Conservation (phyloP, 345 rosid genomes). For the Raphanus sativus region DNA sequence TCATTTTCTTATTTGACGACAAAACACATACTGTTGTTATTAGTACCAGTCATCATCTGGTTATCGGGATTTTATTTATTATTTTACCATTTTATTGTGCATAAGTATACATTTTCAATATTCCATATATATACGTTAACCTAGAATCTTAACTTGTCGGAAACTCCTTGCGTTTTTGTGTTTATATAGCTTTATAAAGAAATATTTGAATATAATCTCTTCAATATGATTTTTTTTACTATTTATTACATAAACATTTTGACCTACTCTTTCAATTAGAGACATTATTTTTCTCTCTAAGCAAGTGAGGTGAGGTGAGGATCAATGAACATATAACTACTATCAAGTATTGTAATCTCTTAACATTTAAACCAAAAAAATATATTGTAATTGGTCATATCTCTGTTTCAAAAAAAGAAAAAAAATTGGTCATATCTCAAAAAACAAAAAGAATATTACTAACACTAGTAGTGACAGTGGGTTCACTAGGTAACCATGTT, state of each 20-base stretch:
- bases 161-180: not conserved
- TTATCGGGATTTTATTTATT: not conserved
- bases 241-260: not conserved
- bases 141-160: not conserved
- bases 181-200: too few relatives aligned
- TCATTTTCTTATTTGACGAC: not conserved
- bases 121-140: not conserved
- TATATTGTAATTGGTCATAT: too few relatives aligned
- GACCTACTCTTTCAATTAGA: not conserved
- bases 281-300: too few relatives aligned
- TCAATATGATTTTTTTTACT: not conserved
- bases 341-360: not conserved
- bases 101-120: not conserved
- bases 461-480: not conserved
- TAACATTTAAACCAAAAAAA: too few relatives aligned
- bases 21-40: not conserved
- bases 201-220: not conserved
- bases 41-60: not conserved
- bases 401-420: too few relatives aligned
- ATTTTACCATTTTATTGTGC: not conserved
- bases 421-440: not conserved
- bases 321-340: not conserved
- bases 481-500: not conserved
- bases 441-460: not conserved
- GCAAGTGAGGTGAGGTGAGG: not conserved